Base-by-base conservation (phyloP, 2,329 filamentous ascomycete genomes). In the Graphilbum fragrans region DNA sequence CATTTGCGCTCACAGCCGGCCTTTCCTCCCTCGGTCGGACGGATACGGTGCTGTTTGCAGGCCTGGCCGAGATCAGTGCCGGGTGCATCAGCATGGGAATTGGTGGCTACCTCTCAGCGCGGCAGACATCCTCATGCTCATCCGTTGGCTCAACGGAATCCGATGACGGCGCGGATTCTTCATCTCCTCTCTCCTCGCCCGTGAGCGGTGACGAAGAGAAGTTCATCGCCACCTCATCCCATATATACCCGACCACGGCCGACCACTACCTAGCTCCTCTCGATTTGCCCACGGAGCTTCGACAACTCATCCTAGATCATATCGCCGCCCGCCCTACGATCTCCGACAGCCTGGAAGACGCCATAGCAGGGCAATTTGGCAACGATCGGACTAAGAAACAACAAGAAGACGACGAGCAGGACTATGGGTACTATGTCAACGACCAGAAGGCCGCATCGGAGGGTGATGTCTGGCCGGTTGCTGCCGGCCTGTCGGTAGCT, bases 21-120 rank as follows among this genome's bases (percentile, higher is more conserved):
- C 65, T 86, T 4, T 74, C 71, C 18, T 71, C 70, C 3, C 61
- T 81, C 5, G 76, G 75, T 3, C 65, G 70, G 41, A 72, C 74
- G 14, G 69, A 72, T 42, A 74, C 77, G 0, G 74, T 81, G 41
- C 72, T 87, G 19, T 74, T 77, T 32, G 81, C 77, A 3, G 81
- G 82, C 1, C 59, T 83, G 22, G 80, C 80, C 1, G 81, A 86
- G 56, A 65, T 85, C 32, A 80, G 81, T 45, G 77, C 79, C 0
- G 80, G 82, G 3, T 74, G 77, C 37, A 82, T 86, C 45, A 81
- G 75, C 36, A 85, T 85, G 81, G 81, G 80, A 3, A 68, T 86
- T 14, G 78, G 81, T 17, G 80, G 77, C 12, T 85, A 80, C 51
- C 61, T 86, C 2, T 75, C 78, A 2, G 77, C 77, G 41, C 61